Conservation (phyloP, 257 asterid species). For the Nyctanthes arbortristis region DNA sequence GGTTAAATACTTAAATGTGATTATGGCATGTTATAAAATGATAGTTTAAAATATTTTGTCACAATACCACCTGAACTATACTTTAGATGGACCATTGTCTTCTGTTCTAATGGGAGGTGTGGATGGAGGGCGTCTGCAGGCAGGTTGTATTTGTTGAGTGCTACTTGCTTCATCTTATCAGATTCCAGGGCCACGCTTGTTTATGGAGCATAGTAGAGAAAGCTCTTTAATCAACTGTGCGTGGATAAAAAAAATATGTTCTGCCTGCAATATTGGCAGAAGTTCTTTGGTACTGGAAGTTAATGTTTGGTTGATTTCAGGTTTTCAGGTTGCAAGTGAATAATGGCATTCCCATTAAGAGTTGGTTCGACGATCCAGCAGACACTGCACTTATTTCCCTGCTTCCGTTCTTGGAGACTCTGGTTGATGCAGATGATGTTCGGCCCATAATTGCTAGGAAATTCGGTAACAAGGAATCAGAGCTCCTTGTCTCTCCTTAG, state of each 20-base stretch:
- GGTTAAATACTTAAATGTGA: conserved; percentile 3
- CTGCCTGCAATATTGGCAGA: not conserved
- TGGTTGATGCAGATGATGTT: conserved; percentile 90
- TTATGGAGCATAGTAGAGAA: conserved; percentile 15
- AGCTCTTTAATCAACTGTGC: conserved; percentile 12
- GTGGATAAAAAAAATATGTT: not conserved
- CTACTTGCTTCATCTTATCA: not conserved
- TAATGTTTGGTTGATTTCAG: conserved; percentile 43
- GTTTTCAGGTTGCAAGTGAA: conserved; percentile 92
- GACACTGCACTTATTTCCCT: conserved; percentile 73
- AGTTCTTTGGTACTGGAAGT: conserved; percentile 23
- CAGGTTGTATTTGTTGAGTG: not conserved
- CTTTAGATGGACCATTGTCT: not conserved
- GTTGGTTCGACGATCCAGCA: conserved; percentile 94
- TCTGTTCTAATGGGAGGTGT: conserved; percentile 1
- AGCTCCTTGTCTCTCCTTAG: conserved; percentile 63
- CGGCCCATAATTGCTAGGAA: conserved; percentile 90
- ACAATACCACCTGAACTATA: not conserved
- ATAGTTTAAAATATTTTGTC: not conserved
- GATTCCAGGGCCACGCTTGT: not conserved
- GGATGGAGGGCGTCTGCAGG: not conserved
- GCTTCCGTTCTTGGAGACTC: conserved; percentile 88
- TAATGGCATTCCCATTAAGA: conserved; percentile 95
- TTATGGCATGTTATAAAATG: not conserved
- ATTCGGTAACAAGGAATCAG: conserved; percentile 97